Percentiles rank a stretch among this genome's conserved stretches.
Evolutionary conservation across 176 grass and related monocot species (phyloP).

Genomic region (Avena eriantha): DNA sequence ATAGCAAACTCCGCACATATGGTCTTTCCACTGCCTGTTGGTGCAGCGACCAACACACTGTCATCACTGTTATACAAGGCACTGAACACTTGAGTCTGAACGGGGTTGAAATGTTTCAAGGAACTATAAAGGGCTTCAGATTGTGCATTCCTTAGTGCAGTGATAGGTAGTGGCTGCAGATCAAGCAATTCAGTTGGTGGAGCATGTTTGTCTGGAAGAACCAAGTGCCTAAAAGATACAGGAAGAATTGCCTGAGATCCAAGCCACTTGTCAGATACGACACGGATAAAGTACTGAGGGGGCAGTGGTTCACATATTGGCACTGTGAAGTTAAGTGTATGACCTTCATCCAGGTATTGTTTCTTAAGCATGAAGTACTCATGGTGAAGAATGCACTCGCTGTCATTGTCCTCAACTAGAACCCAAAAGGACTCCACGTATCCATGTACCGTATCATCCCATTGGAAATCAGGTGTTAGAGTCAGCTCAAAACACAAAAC

Average conservation of each 20-base stretch:
- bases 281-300: slow-evolving; percentile 81
- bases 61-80: slow-evolving; percentile 85
- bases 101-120: slow-evolving; percentile 91
- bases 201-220: slow-evolving; percentile 89
- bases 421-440: slow-evolving; percentile 18
- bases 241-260: slow-evolving; percentile 84
- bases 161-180: slow-evolving; percentile 87
- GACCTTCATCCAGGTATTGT: slow-evolving; percentile 79
- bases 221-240: slow-evolving; percentile 82
- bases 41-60: slow-evolving; percentile 81
- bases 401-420: slow-evolving; percentile 45
- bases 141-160: slow-evolving; percentile 65
- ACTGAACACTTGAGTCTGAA: slow-evolving; percentile 89
- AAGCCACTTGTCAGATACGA: slow-evolving; percentile 85
- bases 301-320: slow-evolving; percentile 84
- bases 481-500: slow-evolving; percentile 80
- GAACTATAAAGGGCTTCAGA: slow-evolving; percentile 79
- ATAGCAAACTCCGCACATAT: slow-evolving; percentile 91
- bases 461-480: slow-evolving; percentile 83
- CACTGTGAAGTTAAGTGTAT: slow-evolving; percentile 83
- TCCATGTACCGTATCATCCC: slow-evolving; percentile 61
- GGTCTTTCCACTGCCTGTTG: slow-evolving; percentile 87
- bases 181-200: slow-evolving; percentile 83
- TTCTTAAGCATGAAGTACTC: slow-evolving; percentile 97
- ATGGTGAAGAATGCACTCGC: slow-evolving; percentile 88